Evolutionary conservation across 805 yeast species (phyloP).

Genomic region (Candida endomychidarum): DNA sequence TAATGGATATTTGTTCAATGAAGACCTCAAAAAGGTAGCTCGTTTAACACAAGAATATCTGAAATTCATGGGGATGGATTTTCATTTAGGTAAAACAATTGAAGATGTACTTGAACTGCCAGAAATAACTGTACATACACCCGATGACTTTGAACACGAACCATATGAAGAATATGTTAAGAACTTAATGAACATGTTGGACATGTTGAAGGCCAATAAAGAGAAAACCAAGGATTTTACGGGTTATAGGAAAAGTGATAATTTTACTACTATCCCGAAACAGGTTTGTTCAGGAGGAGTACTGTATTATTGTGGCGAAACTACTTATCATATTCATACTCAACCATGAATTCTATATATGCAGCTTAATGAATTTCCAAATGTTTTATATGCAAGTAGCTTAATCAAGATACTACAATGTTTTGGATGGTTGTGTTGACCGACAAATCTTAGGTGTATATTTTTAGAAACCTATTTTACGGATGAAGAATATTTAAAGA

Average conservation of each 20-base stretch:
- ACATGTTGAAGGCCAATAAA: background rate
- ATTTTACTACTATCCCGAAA: background rate
- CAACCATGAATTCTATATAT: background rate
- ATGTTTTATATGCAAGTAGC: background rate
- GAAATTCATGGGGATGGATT: background rate
- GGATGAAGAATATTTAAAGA: too few species aligned
- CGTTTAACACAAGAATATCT: background rate
- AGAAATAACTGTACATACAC: background rate
- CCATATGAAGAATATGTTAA: background rate
- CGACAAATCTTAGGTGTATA: too few species aligned
- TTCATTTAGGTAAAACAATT: background rate
- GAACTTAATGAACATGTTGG: too few species aligned
- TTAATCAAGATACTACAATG: background rate
- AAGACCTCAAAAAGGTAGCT: background rate
- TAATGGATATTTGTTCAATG: background rate
- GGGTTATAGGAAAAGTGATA: background rate
- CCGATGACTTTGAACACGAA: background rate
- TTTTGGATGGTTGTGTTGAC: too few species aligned
- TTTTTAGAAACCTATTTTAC: too few species aligned
- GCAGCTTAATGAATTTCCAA: background rate
- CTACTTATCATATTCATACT: background rate
- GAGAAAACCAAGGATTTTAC: background rate
- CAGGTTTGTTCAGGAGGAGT: background rate
- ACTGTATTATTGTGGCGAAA: constrained; percentile 1
- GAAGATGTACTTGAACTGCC: background rate